A percentile compares a stretch with the other conserved stretches of the same genome.
Conservation (phyloP, 345 rosid species). For the Adansonia digitata region DNA sequence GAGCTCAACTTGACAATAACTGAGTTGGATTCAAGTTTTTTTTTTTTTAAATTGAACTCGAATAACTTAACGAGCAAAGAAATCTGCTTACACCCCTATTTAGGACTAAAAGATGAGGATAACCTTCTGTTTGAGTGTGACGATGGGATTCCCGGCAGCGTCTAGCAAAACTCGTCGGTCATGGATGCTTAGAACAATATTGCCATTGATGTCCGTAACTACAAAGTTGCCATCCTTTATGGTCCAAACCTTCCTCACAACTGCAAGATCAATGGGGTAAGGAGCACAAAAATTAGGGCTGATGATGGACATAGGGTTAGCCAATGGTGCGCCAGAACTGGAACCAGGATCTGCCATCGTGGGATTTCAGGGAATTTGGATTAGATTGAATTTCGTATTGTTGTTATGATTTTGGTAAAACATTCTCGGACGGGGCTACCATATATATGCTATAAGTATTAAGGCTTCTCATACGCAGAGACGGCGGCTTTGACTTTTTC, state of each 20-base stretch:
- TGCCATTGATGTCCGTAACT: slow-evolving; percentile 27
- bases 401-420: no score
- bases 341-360: not conserved
- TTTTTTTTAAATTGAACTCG: no score
- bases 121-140: slow-evolving; percentile 37
- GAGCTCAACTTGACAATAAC: no score
- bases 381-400: not conserved
- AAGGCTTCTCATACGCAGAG: no score
- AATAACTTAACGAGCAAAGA: no score
- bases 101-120: not conserved
- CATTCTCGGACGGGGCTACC: no score
- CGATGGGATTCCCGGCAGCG: slow-evolving; percentile 26
- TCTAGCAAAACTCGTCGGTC: slow-evolving; percentile 27
- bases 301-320: slow-evolving; percentile 23
- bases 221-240: slow-evolving; percentile 17
- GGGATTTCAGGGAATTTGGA: no score
- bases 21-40: no score
- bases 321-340: not conserved
- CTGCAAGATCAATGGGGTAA: slow-evolving; percentile 22
- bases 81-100: no score
- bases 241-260: slow-evolving; percentile 17
- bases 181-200: slow-evolving; percentile 17
- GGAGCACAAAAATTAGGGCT: slow-evolving; percentile 26
- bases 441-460: no score
- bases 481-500: no score